These are phyloP conservation scores for Trametes cingulata DNA, from an alignment of 768 basidiomycete species.

Conservation along the genomic window DNA sequence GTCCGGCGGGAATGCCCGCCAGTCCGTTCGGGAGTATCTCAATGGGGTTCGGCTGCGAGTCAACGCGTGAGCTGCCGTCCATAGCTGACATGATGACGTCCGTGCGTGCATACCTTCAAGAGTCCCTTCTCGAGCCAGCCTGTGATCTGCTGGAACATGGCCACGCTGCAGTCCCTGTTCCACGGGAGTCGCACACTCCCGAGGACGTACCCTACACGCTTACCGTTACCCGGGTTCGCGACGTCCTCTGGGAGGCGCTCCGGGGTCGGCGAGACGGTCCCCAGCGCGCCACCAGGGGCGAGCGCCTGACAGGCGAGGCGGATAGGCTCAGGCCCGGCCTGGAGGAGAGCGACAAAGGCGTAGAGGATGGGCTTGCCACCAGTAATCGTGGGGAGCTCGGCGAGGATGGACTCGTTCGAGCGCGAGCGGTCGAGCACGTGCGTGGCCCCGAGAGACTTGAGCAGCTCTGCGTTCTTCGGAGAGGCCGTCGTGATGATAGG, in stretches of 20 bases:
- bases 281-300: conserved; percentile 25
- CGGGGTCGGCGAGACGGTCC: conserved; percentile 5
- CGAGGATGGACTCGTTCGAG: background rate
- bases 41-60: too few species aligned
- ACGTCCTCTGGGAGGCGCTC: background rate
- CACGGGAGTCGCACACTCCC: conserved; percentile 16
- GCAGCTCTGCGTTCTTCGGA: conserved; percentile 17
- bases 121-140: conserved; percentile 22
- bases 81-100: too few species aligned
- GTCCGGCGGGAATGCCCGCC: too few species aligned
- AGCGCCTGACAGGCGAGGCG: background rate
- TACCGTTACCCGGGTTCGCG: conserved; percentile 17
- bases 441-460: too few species aligned
- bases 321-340: conserved; percentile 15
- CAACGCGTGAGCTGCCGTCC: too few species aligned
- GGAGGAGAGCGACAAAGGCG: conserved; percentile 7
- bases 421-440: conserved; percentile 28
- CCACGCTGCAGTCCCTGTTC: conserved; percentile 3
- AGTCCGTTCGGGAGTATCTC: too few species aligned
- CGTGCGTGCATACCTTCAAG: too few species aligned
- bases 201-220: conserved; percentile 13
- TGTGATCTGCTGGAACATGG: conserved; percentile 22
- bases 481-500: conserved; percentile 32
- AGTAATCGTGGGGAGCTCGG: conserved; percentile 3
- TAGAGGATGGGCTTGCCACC: conserved; percentile 1